These are phyloP conservation scores for Geotrichum histeridarum DNA, from an alignment of 1,139 yeast genomes.

Conservation along the genomic window DNA sequence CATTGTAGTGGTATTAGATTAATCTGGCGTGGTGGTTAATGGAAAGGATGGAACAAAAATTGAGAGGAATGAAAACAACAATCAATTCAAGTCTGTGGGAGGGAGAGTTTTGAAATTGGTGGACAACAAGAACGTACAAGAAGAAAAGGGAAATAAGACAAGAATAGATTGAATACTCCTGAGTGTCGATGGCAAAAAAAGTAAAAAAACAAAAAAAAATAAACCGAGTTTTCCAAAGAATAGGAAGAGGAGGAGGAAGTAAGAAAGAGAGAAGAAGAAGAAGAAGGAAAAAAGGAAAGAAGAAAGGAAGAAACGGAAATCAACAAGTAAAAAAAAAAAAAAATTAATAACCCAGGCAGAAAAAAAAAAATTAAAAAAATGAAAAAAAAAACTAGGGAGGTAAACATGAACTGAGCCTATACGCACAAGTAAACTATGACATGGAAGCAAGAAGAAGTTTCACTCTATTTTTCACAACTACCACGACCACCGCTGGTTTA, in stretches of 20 bases:
- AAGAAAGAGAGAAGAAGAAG: background rate
- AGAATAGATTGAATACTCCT: too few relatives aligned
- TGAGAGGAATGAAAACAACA: background rate
- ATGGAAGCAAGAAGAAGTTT: too few relatives aligned
- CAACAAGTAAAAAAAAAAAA: background rate
- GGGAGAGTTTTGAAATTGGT: too few relatives aligned
- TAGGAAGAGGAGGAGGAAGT: background rate
- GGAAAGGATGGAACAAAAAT: background rate
- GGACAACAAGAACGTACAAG: too few relatives aligned
- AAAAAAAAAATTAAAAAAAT: background rate
- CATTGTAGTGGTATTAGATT: slow-evolving; percentile 2
- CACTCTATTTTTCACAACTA: too few relatives aligned
- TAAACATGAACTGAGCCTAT: too few relatives aligned
- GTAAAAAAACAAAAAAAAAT: background rate
- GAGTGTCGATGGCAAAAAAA: background rate
- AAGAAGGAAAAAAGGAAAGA: background rate
- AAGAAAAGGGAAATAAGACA: too few relatives aligned
- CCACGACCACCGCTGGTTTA: too few relatives aligned
- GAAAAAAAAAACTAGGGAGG: background rate
- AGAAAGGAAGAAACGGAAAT: background rate
- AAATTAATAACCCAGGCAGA: slow-evolving; percentile 1
- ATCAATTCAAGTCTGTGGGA: background rate
- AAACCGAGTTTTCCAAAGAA: background rate
- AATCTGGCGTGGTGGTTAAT: background rate
- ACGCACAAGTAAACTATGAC: too few relatives aligned